A percentile compares a stretch with the other conserved stretches of the same genome.
These are phyloP conservation scores for Aaosphaeria arxii DNA, from an alignment of 2,329 filamentous ascomycete genomes.

Conservation along the genomic window DNA sequence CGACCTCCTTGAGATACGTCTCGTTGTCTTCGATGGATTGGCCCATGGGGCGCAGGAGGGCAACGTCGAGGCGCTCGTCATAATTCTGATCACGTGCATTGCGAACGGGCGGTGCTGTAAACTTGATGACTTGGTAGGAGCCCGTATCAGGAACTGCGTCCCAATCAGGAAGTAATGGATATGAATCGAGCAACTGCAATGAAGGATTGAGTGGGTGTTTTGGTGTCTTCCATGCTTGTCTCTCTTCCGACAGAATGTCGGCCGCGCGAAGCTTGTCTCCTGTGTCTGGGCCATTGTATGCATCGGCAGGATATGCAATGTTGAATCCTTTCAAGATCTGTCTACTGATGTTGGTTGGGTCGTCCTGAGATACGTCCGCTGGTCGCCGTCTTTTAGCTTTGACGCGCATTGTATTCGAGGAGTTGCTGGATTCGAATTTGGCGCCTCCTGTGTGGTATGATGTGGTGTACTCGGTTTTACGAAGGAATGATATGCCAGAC, in stretches of 20 bases:
- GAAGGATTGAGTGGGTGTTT: constrained; percentile 58
- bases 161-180: constrained; percentile 60
- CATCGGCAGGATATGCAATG: constrained; percentile 60
- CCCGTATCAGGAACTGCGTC: constrained; percentile 58
- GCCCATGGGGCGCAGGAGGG: constrained; percentile 54
- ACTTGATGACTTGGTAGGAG: constrained; percentile 60
- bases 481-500: constrained; percentile 84
- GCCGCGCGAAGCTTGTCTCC: constrained; percentile 53
- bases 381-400: constrained; percentile 35
- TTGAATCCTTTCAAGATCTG: constrained; percentile 64
- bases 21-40: constrained; percentile 52
- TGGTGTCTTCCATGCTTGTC: constrained; percentile 58
- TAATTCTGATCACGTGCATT: constrained; percentile 45
- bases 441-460: constrained; percentile 41
- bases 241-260: constrained; percentile 52
- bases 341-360: constrained; percentile 59
- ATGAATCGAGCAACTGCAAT: constrained; percentile 57
- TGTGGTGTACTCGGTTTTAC: constrained; percentile 93
- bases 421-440: constrained; percentile 52
- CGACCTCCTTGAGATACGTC: constrained; percentile 47
- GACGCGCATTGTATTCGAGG: constrained; percentile 41
- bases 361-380: constrained; percentile 47
- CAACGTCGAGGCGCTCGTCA: constrained; percentile 59
- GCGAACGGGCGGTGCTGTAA: constrained; percentile 57
- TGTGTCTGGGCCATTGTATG: constrained; percentile 67